A percentile compares a stretch with the other conserved stretches of the same genome.
These are phyloP conservation scores for Brassica cretica DNA, from an alignment of 345 rosid genomes.

Conservation along the genomic window DNA sequence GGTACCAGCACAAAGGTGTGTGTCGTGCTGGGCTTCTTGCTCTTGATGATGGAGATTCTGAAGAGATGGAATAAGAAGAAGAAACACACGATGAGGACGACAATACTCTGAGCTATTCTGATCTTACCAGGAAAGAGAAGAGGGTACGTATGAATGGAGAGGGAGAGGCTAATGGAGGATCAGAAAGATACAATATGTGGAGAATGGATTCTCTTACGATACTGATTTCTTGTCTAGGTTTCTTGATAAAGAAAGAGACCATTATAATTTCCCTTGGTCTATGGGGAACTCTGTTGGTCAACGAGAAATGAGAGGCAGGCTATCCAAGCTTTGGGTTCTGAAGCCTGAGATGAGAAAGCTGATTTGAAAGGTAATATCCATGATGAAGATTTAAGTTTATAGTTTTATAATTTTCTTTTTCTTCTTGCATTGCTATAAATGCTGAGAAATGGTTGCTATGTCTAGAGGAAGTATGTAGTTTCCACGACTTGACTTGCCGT, in stretches of 20 bases:
- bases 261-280: constrained; percentile 85
- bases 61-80: constrained; percentile 39
- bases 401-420: not conserved
- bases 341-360: constrained; percentile 79
- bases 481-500: constrained; percentile 57
- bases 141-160: constrained; percentile 48
- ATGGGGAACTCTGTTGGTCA: constrained; percentile 84
- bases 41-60: constrained; percentile 54
- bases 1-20: constrained; percentile 90
- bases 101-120: constrained; percentile 50
- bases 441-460: constrained; percentile 86
- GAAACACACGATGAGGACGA: constrained; percentile 37
- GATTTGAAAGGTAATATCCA: constrained; percentile 73
- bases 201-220: constrained; percentile 66
- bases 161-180: constrained; percentile 40
- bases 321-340: constrained; percentile 73
- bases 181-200: constrained; percentile 51
- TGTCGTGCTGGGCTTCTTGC: constrained; percentile 94
- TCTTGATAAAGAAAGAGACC: constrained; percentile 84
- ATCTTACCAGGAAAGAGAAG: constrained; percentile 81
- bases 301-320: constrained; percentile 94
- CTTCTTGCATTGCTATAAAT: constrained; percentile 60
- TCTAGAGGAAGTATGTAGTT: constrained; percentile 62
- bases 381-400: not conserved
- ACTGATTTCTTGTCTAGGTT: constrained; percentile 60